phyloP scores from a whole-genome alignment of 495 filamentous ascomycete species.

The Hypomontagnella submonticulosa region DNA sequence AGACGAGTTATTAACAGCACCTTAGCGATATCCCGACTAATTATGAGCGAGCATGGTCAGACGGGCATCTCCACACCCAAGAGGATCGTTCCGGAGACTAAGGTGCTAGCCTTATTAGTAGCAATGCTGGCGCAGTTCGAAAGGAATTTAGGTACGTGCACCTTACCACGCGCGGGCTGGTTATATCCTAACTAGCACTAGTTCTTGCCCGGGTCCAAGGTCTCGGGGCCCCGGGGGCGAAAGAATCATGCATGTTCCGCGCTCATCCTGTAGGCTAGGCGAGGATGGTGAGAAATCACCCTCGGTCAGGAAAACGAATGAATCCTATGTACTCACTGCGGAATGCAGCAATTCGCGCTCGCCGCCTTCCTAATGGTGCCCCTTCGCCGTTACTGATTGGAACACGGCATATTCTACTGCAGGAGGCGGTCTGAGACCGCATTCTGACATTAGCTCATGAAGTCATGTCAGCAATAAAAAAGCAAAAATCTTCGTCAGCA shows the following conservation, averaged over 20 bases:
- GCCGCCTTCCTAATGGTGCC: not conserved
- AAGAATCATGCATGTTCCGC: constrained; percentile 13
- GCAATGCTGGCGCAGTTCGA: constrained; percentile 6
- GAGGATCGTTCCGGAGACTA: constrained; percentile 25
- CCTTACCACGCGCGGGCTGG: not conserved
- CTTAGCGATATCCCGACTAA: constrained; percentile 11
- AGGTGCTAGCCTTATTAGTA: constrained; percentile 27
- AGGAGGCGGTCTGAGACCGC: constrained; percentile 18
- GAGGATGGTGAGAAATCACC: constrained; percentile 21
- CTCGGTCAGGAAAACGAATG: constrained; percentile 4
- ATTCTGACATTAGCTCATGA: constrained; percentile 1
- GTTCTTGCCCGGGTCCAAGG: constrained; percentile 16
- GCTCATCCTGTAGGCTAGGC: constrained; percentile 1
- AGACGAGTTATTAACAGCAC: constrained; percentile 12
- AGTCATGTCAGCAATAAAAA: constrained; percentile 23
- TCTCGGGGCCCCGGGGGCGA: constrained; percentile 24
- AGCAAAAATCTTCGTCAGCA: not conserved
- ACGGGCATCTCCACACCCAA: constrained; percentile 20
- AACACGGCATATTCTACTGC: not conserved
- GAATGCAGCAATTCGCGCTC: not conserved
- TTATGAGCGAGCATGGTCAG: constrained; percentile 17
- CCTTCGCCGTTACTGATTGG: constrained; percentile 19
- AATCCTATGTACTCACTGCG: not conserved
- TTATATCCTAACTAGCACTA: not conserved
- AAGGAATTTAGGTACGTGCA: not conserved